Percentiles rank a stretch among this genome's conserved stretches.
These are phyloP conservation scores for Aspergillaceae sp. DNA, from an alignment of 2,329 filamentous ascomycete species.

Conservation along the genomic window DNA sequence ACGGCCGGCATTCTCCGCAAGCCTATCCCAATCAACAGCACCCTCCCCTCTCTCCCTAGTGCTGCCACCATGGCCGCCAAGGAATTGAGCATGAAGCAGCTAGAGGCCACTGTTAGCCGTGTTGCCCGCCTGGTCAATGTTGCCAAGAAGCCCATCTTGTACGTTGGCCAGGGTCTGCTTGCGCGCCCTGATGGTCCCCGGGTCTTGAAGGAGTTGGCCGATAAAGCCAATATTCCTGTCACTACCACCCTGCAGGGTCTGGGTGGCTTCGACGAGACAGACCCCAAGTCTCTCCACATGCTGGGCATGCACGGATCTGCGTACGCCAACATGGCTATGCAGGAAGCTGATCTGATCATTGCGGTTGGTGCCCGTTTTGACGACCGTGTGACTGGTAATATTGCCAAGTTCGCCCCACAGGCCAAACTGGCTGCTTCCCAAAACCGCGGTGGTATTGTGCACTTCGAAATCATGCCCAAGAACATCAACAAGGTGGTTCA, in stretches of 20 bases:
- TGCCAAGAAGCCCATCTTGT: constrained; percentile 89
- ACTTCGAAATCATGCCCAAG: constrained; percentile 98
- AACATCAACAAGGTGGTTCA: constrained; percentile 99
- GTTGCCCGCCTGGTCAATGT: constrained; percentile 77
- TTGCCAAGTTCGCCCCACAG: constrained; percentile 79
- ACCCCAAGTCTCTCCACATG: constrained; percentile 95
- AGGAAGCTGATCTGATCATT: constrained; percentile 92
- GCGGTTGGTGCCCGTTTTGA: constrained; percentile 91
- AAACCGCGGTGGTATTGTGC: constrained; percentile 84
- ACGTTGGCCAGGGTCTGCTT: constrained; percentile 85
- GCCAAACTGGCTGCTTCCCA: constrained; percentile 78
- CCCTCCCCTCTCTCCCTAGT: constrained; percentile 70
- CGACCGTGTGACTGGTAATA: constrained; percentile 78
- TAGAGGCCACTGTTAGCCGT: constrained; percentile 63
- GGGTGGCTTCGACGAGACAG: constrained; percentile 84
- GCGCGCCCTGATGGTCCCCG: constrained; percentile 68
- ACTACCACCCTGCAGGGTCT: constrained; percentile 93
- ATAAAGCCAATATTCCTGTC: constrained; percentile 86
- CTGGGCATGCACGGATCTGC: constrained; percentile 96
- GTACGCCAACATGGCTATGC: constrained; percentile 97
- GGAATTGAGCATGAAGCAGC: constrained; percentile 62
- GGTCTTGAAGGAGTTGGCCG: constrained; percentile 74
- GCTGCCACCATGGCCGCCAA: constrained; percentile 76
- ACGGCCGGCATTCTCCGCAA: constrained; percentile 75
- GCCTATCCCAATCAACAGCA: constrained; percentile 70